phyloP scores from a whole-genome alignment of 2,329 filamentous ascomycete species.

The Sphaerostilbella broomeana region DNA sequence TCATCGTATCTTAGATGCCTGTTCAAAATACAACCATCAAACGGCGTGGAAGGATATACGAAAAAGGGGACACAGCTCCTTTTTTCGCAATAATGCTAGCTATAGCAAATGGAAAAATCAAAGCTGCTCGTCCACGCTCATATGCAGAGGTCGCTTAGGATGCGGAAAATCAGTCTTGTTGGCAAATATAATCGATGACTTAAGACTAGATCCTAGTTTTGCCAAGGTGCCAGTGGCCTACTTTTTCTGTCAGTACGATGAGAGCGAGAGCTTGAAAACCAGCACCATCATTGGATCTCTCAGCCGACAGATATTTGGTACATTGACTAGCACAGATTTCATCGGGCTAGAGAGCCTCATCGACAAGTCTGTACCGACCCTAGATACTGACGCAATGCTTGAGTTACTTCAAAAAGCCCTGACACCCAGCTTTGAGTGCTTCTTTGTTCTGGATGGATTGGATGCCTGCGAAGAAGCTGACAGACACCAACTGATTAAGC shows the following conservation, averaged over 20 bases:
- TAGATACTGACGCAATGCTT: slow-evolving; percentile 1
- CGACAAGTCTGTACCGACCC: rapidly evolving
- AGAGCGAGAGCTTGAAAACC: slow-evolving; percentile 22
- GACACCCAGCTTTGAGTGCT: neutral
- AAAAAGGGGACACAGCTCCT: slow-evolving; percentile 31
- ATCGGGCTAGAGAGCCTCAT: neutral
- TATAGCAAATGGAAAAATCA: slow-evolving; percentile 18
- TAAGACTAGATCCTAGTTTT: slow-evolving; percentile 18
- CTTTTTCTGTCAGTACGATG: slow-evolving; percentile 30
- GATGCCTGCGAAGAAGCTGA: slow-evolving; percentile 13
- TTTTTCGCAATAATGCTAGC: slow-evolving; percentile 14
- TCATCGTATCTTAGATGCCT: slow-evolving; percentile 30
- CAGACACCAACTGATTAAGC: neutral
- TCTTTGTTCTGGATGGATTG: slow-evolving; percentile 15
- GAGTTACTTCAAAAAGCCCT: neutral
- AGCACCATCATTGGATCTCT: slow-evolving; percentile 28
- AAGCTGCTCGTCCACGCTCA: slow-evolving; percentile 20
- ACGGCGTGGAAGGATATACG: slow-evolving; percentile 35
- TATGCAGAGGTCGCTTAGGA: slow-evolving; percentile 35
- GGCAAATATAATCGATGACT: slow-evolving; percentile 37
- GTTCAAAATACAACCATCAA: slow-evolving; percentile 35
- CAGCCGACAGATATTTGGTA: slow-evolving; percentile 29
- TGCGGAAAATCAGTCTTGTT: slow-evolving; percentile 39
- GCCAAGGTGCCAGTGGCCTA: slow-evolving; percentile 18
- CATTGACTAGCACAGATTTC: neutral